These are phyloP conservation scores for Trypanosoma cruzi DNA, from an alignment of 208 protist genomes.

Conservation along the genomic window DNA sequence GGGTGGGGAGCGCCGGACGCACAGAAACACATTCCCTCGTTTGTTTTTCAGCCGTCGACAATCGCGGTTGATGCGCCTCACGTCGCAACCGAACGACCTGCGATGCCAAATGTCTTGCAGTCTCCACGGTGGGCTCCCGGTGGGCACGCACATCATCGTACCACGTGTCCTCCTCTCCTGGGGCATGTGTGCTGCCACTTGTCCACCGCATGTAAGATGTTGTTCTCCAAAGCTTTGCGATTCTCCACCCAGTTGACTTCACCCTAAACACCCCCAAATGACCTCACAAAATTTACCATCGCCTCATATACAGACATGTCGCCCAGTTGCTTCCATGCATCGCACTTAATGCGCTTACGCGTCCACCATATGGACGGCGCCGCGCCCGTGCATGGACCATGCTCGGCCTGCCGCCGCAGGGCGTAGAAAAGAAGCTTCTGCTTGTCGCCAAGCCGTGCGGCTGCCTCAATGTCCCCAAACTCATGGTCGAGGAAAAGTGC, in stretches of 20 bases:
- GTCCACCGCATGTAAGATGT: neutral
- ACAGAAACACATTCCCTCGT: neutral
- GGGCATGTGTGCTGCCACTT: neutral
- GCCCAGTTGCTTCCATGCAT: conserved; percentile 71
- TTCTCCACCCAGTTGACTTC: conserved; percentile 27
- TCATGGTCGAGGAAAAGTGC: conserved; percentile 54
- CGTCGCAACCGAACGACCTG: conserved; percentile 55
- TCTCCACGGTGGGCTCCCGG: conserved; percentile 37
- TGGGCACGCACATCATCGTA: conserved; percentile 57
- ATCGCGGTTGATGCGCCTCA: conserved; percentile 13
- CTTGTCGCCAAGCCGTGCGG: conserved; percentile 44
- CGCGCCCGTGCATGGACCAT: conserved; percentile 60
- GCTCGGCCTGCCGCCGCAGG: conserved; percentile 64
- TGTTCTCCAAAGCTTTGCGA: neutral
- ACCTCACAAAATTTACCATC: conserved; percentile 87
- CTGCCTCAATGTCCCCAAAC: conserved; percentile 58
- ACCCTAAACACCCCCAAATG: conserved; percentile 33
- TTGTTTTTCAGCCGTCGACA: neutral
- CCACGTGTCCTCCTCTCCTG: conserved; percentile 27
- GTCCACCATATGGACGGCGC: conserved; percentile 67
- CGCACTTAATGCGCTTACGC: conserved; percentile 67
- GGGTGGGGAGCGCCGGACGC: neutral
- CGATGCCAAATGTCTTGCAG: conserved; percentile 48
- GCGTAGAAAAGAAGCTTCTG: conserved; percentile 81
- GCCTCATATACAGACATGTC: conserved; percentile 74